A percentile compares a stretch with the other conserved stretches of the same genome.
phyloP scores from a whole-genome alignment of 2,329 filamentous ascomycete species.

The Arachnomyces sp. region DNA sequence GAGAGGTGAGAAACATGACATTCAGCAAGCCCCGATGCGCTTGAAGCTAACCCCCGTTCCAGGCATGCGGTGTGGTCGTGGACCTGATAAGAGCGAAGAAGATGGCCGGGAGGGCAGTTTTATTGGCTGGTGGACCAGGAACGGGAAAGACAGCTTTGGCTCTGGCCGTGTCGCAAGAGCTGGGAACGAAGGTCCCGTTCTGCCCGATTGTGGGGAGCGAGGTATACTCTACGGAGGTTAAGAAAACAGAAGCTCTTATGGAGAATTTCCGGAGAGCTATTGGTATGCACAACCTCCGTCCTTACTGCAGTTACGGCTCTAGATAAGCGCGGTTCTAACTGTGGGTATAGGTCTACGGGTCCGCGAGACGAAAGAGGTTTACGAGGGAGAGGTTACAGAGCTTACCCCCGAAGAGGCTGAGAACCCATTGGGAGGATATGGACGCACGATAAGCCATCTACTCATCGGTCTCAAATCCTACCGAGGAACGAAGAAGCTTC shows the following conservation, averaged over 20 bases:
- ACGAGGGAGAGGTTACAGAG: constrained; percentile 97
- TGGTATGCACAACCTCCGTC: constrained; percentile 42
- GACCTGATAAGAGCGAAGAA: constrained; percentile 94
- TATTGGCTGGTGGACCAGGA: constrained; percentile 88
- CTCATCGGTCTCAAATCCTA: constrained; percentile 91
- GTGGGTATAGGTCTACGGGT: constrained; percentile 61
- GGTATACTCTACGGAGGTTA: constrained; percentile 95
- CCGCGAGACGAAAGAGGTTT: constrained; percentile 97
- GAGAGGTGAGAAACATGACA: constrained; percentile 60
- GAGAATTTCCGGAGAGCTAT: constrained; percentile 98
- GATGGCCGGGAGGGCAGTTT: constrained; percentile 89
- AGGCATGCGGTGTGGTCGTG: constrained; percentile 93
- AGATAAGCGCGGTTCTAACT: not conserved
- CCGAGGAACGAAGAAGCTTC: constrained; percentile 94
- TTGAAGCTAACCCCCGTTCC: constrained; percentile 13
- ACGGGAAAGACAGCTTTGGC: constrained; percentile 97
- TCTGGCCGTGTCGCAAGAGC: constrained; percentile 88
- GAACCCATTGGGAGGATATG: constrained; percentile 93
- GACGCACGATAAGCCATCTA: constrained; percentile 92
- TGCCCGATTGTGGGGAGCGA: constrained; percentile 97
- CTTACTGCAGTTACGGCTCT: not conserved
- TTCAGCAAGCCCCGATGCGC: constrained; percentile 5
- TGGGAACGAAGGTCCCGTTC: constrained; percentile 96
- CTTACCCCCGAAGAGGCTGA: constrained; percentile 96
- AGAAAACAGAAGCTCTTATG: constrained; percentile 99